Base-by-base conservation (phyloP, 805 yeast genomes). In the Zygotorulaspora danielsina region DNA sequence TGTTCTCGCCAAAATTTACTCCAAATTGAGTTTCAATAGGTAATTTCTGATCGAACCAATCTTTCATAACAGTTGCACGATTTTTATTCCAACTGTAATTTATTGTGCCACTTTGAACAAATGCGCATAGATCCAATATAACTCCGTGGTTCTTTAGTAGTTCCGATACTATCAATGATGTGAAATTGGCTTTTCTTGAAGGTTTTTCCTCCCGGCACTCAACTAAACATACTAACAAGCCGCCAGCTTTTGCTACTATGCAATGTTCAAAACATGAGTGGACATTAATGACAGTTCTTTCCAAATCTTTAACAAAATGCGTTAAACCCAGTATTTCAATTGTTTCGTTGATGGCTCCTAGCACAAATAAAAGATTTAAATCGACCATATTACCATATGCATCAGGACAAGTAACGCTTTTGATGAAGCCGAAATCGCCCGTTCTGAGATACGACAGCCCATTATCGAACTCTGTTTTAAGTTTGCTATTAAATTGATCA, bases 341-440 rank as follows among this genome's bases (percentile, higher is more conserved):
- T 0, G 97, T 88, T 48, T 84, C 90, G 5, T 84, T 76, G 28
- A 93, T 80, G 35, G 79, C 72, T 0, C 98, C 97, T 33, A 93
- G 61, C 4, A 87, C 87, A 61, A 82, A 93, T 36, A 93, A 67
- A 4, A 93, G 79, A 55, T 88, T 96, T 61, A 87, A 66, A 22
- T 65, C 65, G 9, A 64, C 55, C 19, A 55, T 59, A 6, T 56
- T 72, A 54, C 62, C 72, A 57, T 61, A 54, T 5, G 48, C 36
- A 38, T 66, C 58, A 57, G 72, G 53, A 37, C 72, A 63, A 3
- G 75, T 70, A 4, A 87, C 79, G 15, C 79, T 81, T 54, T 88
- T 95, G 39, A 93, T 69, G 58, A 93, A 93, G 0, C 99, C 99
- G 25, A 93, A 67, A 56, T 93, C 97, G 1, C 97, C 97, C 0